Base-by-base conservation (phyloP, 78 protist species). In the Polysphondylium violaceum region DNA sequence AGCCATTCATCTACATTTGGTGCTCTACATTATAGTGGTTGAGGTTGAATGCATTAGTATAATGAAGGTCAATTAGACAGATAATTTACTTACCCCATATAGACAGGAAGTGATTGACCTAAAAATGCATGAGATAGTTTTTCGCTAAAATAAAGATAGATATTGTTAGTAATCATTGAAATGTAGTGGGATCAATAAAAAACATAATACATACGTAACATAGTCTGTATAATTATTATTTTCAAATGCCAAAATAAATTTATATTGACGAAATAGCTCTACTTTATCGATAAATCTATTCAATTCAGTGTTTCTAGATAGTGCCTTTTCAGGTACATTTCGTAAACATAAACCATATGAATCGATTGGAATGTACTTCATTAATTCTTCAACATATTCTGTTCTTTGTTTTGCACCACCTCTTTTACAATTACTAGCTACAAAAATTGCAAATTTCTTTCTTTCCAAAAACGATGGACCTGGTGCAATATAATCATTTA, bases 211-310 rank as follows among this genome's bases (percentile, higher is more conserved):
- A n/a, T n/a, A n/a, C 55, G 87, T 77, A 21, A 79, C 88, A 79
- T 79, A 79, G 3, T 61, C 88, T 27, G 88, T 59, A 25, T 27
- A 27, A 38, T 61, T 79, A 38, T 43, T 79, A 27, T 79, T 79
- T 43, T 79, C 88, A 79, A 79, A 79, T 33, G 76, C 88, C 44
- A 79, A 31, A 25, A 69, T 36, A 25, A 79, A 71, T 35, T 79
- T 79, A 41, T 79, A 79, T 36, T 40, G 14, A 3, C 41, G 23
- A 9, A 79, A 56, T 12, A 79, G 14, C 11, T 69, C 76, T 44
- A 79, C 61, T 38, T 79, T 79, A 2, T 40, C 68, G 17, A 2
- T 14, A 63, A 61, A 71, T 38, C 88, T 36, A 29, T 77, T 61
- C 6, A 25, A 5, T 2, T 29, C 76, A 1, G 88, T 68, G 16